Evolutionary conservation across 2,329 filamentous ascomycete genomes (phyloP), one percentile per base, ranked within the genome.

Genomic region (Esteya vermicola): DNA sequence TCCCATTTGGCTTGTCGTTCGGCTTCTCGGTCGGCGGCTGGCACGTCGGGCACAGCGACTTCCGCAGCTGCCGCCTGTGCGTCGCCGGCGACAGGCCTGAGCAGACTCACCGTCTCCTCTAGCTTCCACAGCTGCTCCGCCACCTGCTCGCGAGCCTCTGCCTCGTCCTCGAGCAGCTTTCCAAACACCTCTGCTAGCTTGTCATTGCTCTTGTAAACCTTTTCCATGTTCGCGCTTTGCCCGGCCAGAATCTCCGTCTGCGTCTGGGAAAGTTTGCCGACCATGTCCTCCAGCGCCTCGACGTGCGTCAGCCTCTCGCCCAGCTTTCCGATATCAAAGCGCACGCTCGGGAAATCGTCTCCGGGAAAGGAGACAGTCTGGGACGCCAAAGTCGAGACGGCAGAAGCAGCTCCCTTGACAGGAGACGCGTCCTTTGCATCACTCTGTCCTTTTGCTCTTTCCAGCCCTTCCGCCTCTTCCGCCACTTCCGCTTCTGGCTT

Each of bases 261-360:
- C 7, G 22, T 33, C 2, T 16, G 13, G 3, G 36, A 9, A 2
- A 46, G 30, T 32, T 22, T 8, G 4, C 22, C 14, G 7, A 41
- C 7, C 7, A 16, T 14, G 8, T 18, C 13, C 12, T 26, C 25
- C 5, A 38, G 14, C 12, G 21, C 16, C 13, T 38, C 38, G 3
- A 48, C 25, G 7, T n/a, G 23, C 8, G 9, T 8, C 12, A 45
- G 9, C n/a, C 28, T 31, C n/a, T 45, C 39, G 18, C 36, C 40
- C 19, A 48, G 22, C 10, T 19, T n/a, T 14, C 35, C 40, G 18
- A 47, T 47, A 10, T 45, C 43, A 4, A 30, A 36, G 5, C 45
- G 38, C 21, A 48, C 35, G 20, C 38, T 48, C 12, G 30, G 14
- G 18, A 48, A 43, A 23, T 48, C 47, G 36, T 48, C 46, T 3